Conservation (phyloP, 306 rosid species). For the Cyclanthera cordifolia region DNA sequence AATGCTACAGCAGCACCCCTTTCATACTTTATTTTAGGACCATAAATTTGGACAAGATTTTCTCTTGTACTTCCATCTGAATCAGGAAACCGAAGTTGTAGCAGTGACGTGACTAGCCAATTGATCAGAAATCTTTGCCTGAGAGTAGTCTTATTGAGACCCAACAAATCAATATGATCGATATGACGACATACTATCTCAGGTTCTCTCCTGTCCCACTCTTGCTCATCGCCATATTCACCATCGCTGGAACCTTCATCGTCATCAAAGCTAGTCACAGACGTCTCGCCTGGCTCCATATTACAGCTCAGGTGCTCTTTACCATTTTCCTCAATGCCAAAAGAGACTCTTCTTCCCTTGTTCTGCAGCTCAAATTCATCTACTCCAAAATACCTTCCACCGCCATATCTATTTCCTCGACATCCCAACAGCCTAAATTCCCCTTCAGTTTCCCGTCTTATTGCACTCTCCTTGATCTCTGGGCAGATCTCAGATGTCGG, state of each 20-base stretch:
- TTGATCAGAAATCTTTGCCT: constrained; percentile 79
- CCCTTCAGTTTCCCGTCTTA: constrained; percentile 94
- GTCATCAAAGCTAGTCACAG: constrained; percentile 57
- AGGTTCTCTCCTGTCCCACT: constrained; percentile 55
- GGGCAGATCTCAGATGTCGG: constrained; percentile 33
- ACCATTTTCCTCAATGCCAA: constrained; percentile 60
- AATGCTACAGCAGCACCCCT: constrained; percentile 98
- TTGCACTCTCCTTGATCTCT: constrained; percentile 77
- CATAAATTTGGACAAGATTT: constrained; percentile 69
- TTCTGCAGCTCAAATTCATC: constrained; percentile 51
- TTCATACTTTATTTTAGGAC: constrained; percentile 89
- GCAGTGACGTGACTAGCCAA: constrained; percentile 84
- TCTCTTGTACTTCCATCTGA: constrained; percentile 34
- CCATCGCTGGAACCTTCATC: constrained; percentile 64
- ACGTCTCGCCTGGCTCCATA: constrained; percentile 49
- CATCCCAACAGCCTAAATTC: constrained; percentile 79
- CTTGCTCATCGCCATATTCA: constrained; percentile 58
- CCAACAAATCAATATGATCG: constrained; percentile 72
- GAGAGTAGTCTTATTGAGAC: constrained; percentile 80
- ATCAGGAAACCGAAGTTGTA: constrained; percentile 57
- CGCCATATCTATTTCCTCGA: constrained; percentile 53
- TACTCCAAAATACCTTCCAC: constrained; percentile 62
- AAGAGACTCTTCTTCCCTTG: constrained; percentile 71
- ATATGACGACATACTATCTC: constrained; percentile 63
- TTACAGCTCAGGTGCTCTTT: constrained; percentile 38